Evolutionary conservation across 176 grass and related monocot genomes (phyloP), one percentile per base, ranked within the genome.

Genomic region (Cocos nucifera): DNA sequence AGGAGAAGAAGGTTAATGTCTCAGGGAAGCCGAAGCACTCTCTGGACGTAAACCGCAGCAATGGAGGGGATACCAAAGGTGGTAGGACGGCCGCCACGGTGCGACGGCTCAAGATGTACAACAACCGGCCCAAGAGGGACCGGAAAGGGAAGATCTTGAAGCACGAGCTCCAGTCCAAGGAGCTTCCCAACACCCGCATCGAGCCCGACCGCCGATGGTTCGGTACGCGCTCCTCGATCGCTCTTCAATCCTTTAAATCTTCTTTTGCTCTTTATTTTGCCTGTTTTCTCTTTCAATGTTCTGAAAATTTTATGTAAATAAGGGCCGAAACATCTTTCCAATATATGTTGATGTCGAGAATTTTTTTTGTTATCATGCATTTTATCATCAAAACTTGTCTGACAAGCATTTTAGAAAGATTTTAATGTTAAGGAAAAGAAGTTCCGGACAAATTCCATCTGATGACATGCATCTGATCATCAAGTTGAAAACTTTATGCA

Each of bases 11-110:
- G 72, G 91, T 85, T 60, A 96, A 96, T 53, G 83, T 96, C 28
- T 96, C 83, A 9, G 91, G 86, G 27, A 96, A 89, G 77, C 86
- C 91, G 61, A 85, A 75, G 65, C 91, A 96, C 80, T 96, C 91
- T n/a, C 65, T 90, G 49, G 86, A 90, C 75, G 86, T 90, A 25
- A 96, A 96, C 82, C 86, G 86, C 16, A 70, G 83, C 83, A 96
- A 96, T 96, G 76, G 73, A 54, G 75, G 75, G 15, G 78, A 51
- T 64, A 75, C 76, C 75, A 82, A 83, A 52, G 79, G 77, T 50
- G 18, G 44, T n/a, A 83, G 86, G 24, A 82, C 77, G 15, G 86
- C 77, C 17, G 68, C 83, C 56, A 96, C 86, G 17, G 91, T 96
- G 60, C 86, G 91, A 32, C 78, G 83, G 29, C 80, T 96, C 52